Percentiles rank a stretch among this genome's conserved stretches.
These are phyloP conservation scores for Rhizophora mangle DNA, from an alignment of 345 rosid genomes.

Conservation along the genomic window DNA sequence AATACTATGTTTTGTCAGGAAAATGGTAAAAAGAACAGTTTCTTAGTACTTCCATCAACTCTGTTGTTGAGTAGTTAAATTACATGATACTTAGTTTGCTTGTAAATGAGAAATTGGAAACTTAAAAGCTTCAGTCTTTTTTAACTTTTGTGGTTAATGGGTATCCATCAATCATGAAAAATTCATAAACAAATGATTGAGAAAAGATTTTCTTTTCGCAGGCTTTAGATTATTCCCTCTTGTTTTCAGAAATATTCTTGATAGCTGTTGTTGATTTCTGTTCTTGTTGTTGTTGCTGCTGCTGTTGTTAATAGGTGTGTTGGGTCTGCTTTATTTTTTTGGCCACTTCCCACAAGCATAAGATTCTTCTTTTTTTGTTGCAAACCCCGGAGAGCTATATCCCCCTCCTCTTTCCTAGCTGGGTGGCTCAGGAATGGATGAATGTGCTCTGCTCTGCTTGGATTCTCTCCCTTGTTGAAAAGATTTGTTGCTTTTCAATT, in stretches of 20 bases:
- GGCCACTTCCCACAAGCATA: slow-evolving; percentile 54
- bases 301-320: slow-evolving; percentile 23
- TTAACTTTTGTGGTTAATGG: slow-evolving; percentile 44
- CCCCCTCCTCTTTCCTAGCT: slow-evolving; percentile 17
- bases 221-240: slow-evolving; percentile 45
- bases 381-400: slow-evolving; percentile 21
- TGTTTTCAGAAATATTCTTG: slow-evolving; percentile 56
- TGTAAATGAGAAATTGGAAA: slow-evolving; percentile 10
- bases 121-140: slow-evolving; percentile 21
- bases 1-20: not conserved
- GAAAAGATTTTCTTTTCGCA: slow-evolving; percentile 33
- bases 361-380: slow-evolving; percentile 54
- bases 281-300: slow-evolving; percentile 26
- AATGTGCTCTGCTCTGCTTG: slow-evolving; percentile 32
- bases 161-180: slow-evolving; percentile 57
- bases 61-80: slow-evolving; percentile 10
- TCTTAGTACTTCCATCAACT: slow-evolving; percentile 1
- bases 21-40: not conserved
- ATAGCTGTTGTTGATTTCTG: slow-evolving; percentile 19
- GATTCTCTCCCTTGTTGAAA: slow-evolving; percentile 43
- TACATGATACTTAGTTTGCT: slow-evolving; percentile 12
- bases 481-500: slow-evolving; percentile 49
- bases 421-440: slow-evolving; percentile 31
- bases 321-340: slow-evolving; percentile 26
- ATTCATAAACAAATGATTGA: slow-evolving; percentile 60